phyloP scores from a whole-genome alignment of 441 rosid genomes.

The Eutrema salsugineum region DNA sequence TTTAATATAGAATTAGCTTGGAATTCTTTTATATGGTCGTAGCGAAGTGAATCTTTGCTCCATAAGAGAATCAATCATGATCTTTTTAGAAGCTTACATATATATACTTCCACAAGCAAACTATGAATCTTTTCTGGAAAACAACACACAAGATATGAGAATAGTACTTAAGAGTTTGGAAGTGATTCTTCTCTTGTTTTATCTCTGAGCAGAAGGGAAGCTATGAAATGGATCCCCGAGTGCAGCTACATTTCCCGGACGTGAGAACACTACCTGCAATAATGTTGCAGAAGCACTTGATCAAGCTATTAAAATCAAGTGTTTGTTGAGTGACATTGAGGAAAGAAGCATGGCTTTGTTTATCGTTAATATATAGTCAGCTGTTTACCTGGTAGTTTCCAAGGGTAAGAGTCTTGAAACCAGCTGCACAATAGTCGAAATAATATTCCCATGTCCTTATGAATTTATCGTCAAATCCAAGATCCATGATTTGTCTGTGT shows the following conservation, averaged over 20 bases:
- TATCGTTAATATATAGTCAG: neutral
- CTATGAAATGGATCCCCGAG: neutral
- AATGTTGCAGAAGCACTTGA: neutral
- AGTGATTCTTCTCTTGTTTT: neutral
- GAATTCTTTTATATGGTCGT: too few relatives aligned
- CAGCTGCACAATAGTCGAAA: slow-evolving; percentile 80
- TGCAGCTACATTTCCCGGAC: slow-evolving; percentile 52
- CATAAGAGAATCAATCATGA: neutral
- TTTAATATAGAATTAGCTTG: too few relatives aligned
- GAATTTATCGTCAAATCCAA: slow-evolving; percentile 77
- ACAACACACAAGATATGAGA: neutral
- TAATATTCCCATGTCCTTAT: slow-evolving; percentile 90
- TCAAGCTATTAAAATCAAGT: neutral
- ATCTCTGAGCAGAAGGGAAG: neutral
- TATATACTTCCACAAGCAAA: neutral
- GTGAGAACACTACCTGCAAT: slow-evolving; percentile 64
- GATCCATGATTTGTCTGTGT: slow-evolving; percentile 49
- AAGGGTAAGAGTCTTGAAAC: slow-evolving; percentile 70
- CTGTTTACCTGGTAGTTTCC: slow-evolving; percentile 71
- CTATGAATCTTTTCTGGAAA: neutral
- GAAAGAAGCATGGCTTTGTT: neutral
- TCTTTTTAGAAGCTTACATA: neutral
- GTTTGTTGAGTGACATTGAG: neutral
- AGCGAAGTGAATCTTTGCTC: too few relatives aligned
- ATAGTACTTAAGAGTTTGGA: neutral